phyloP scores from a whole-genome alignment of 202 grass and related monocot genomes.

The Setaria italica region DNA sequence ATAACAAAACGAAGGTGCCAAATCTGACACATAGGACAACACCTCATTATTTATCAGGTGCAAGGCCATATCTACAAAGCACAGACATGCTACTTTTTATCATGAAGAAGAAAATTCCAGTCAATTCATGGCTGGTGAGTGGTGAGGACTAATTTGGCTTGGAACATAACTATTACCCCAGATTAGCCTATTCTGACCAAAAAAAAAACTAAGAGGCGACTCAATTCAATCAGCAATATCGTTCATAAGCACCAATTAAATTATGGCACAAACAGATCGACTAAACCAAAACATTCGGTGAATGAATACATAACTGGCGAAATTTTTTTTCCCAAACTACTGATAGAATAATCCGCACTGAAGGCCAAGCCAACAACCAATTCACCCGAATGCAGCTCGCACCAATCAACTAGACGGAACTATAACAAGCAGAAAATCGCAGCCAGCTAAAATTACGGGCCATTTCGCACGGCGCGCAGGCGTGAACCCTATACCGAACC shows the following conservation, averaged over 20 bases:
- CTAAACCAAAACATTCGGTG: constrained; percentile 1
- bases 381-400: background rate
- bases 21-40: background rate
- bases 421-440: background rate
- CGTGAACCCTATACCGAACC: constrained; percentile 35
- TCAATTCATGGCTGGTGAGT: constrained; percentile 6
- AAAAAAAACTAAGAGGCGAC: background rate
- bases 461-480: background rate
- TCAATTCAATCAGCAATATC: constrained; percentile 1
- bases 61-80: constrained; percentile 1
- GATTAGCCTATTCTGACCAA: constrained; percentile 11
- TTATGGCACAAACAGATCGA: background rate
- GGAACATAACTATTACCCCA: constrained; percentile 7
- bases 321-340: background rate
- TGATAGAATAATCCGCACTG: background rate
- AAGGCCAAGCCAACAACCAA: background rate
- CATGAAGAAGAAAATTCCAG: constrained; percentile 21
- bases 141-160: constrained; percentile 5
- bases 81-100: constrained; percentile 2
- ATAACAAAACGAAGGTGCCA: constrained; percentile 2
- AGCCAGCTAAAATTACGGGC: background rate
- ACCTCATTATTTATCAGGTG: background rate
- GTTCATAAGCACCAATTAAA: constrained; percentile 22
- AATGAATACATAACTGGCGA: background rate
- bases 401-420: background rate